phyloP scores from a whole-genome alignment of 768 basidiomycete species.

The Cyathus striatus region DNA sequence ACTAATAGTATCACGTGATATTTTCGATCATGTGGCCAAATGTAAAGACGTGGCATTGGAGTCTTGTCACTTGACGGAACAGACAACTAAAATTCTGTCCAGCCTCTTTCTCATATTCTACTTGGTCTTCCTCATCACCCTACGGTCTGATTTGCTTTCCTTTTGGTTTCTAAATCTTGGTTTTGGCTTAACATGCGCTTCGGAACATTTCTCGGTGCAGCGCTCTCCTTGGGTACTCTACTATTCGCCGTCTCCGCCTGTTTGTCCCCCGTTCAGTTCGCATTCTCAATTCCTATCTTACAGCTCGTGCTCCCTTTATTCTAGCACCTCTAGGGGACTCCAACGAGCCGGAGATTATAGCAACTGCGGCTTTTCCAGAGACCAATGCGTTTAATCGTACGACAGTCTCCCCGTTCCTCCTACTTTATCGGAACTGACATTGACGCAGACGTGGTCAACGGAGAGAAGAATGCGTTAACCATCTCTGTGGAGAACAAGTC shows the following conservation, averaged over 20 bases:
- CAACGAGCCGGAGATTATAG: constrained; percentile 49
- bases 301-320: background rate
- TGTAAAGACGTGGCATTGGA: no score
- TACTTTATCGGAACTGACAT: constrained; percentile 9
- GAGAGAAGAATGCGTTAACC: constrained; percentile 66
- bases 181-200: constrained; percentile 19
- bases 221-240: constrained; percentile 17
- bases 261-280: constrained; percentile 12
- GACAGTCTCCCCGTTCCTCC: constrained; percentile 21
- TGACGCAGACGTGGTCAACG: constrained; percentile 72
- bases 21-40: no score
- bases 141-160: no score
- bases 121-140: no score
- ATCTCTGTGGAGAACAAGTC: constrained; percentile 75
- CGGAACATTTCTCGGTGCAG: constrained; percentile 15
- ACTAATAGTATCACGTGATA: no score
- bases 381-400: constrained; percentile 72
- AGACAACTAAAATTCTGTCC: no score
- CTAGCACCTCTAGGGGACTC: constrained; percentile 23
- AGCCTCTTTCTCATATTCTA: no score
- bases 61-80: no score
- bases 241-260: constrained; percentile 14
- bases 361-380: constrained; percentile 59
- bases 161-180: no score
- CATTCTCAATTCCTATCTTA: background rate